Evolutionary conservation across 352 stramenopile species (phyloP).

Genomic region (Pythium myriotylum): DNA sequence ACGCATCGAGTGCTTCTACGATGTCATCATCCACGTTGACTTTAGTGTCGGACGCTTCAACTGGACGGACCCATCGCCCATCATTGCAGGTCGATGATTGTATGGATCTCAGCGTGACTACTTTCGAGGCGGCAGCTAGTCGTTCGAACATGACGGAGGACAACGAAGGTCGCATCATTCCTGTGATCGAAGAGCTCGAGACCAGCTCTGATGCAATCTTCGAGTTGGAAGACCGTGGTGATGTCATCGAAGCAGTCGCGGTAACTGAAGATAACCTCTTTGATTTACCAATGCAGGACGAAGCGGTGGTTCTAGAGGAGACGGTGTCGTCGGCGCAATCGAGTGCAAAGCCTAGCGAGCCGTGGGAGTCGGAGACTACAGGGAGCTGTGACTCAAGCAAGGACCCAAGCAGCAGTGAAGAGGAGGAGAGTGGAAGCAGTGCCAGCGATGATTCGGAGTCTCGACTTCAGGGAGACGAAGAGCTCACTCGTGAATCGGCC

Average conservation of each 20-base stretch:
- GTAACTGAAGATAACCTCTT: not conserved
- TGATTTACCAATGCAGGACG: not conserved
- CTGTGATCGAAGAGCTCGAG: constrained; percentile 29
- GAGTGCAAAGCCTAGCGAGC: constrained; percentile 1
- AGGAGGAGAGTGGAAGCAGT: constrained; percentile 3
- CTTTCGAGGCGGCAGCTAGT: not conserved
- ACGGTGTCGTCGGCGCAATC: constrained; percentile 1
- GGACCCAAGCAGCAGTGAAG: constrained; percentile 9
- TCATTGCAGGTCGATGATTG: constrained; percentile 15
- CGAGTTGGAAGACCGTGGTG: not conserved
- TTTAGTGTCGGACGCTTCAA: constrained; percentile 5
- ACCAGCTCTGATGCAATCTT: constrained; percentile 2
- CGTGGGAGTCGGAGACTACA: constrained; percentile 9
- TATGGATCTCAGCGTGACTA: not conserved
- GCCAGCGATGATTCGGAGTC: constrained; percentile 4
- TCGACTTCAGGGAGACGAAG: not conserved
- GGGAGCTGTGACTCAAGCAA: constrained; percentile 8
- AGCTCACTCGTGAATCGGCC: constrained; percentile 8
- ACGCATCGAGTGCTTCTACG: constrained; percentile 19
- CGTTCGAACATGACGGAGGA: constrained; percentile 23
- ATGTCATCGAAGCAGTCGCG: not conserved
- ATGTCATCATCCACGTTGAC: constrained; percentile 12
- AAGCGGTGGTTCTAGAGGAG: not conserved
- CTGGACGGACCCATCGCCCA: not conserved
- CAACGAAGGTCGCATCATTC: constrained; percentile 16